Percentiles rank a stretch among this genome's conserved stretches.
Conservation (phyloP, 176 grass and related monocot species). For the Aegilops umbellulata region DNA sequence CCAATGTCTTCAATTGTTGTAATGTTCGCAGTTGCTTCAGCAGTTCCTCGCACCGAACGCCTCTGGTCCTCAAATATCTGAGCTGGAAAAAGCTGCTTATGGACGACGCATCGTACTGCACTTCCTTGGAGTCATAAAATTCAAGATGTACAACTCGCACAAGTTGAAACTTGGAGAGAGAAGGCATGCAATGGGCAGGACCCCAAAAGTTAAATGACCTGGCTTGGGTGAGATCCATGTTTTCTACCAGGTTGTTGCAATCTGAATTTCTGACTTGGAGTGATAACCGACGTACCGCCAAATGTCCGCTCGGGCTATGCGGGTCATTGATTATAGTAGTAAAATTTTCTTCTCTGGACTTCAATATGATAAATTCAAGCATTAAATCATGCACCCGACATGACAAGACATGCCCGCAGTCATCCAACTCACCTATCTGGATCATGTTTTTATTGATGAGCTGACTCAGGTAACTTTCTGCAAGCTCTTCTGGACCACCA, state of each 20-base stretch:
- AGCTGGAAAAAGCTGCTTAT: not conserved
- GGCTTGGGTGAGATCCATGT: not conserved
- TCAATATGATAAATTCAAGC: conserved; percentile 17
- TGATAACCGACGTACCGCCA: conserved; percentile 11
- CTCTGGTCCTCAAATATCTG: conserved; percentile 3
- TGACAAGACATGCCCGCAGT: not conserved
- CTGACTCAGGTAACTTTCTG: not conserved
- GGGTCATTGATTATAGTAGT: not conserved
- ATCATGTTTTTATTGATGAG: not conserved
- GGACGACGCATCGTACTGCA: not conserved
- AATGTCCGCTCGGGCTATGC: not conserved
- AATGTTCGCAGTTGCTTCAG: not conserved
- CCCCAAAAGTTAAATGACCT: conserved; percentile 9
- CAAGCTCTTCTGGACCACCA: not conserved
- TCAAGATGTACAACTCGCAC: conserved; percentile 18
- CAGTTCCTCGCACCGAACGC: not conserved
- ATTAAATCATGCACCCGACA: not conserved
- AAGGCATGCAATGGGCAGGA: not conserved
- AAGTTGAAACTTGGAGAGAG: not conserved
- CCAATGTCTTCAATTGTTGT: conserved; percentile 15
- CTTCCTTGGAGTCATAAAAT: not conserved
- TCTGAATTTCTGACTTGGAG: not conserved
- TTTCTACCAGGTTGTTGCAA: not conserved
- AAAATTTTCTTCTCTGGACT: conserved; percentile 3
- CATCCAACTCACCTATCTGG: not conserved